These are phyloP conservation scores for Theobroma grandiflorum DNA, from an alignment of 441 rosid species.

Conservation along the genomic window DNA sequence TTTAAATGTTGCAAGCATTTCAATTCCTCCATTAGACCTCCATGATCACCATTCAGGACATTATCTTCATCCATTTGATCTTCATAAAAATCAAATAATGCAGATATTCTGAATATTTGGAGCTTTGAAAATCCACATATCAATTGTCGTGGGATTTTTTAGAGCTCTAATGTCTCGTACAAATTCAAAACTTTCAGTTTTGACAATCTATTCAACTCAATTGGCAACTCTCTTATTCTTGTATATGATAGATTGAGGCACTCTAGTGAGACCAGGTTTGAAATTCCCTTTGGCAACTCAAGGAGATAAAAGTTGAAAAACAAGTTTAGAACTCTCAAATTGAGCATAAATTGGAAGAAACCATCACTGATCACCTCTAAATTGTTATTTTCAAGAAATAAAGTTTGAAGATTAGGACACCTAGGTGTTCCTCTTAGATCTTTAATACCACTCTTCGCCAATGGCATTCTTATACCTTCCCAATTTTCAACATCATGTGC, in stretches of 20 bases:
- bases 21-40: not conserved
- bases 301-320: accelerated
- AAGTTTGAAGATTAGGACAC: too few species aligned
- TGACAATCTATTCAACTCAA: not conserved
- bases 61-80: not conserved
- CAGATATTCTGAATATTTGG: not conserved
- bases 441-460: too few species aligned
- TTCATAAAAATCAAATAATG: too few species aligned
- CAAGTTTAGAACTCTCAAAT: slow-evolving; percentile 20
- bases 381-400: too few species aligned
- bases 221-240: not conserved
- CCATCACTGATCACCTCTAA: not conserved
- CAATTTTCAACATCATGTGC: too few species aligned
- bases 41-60: not conserved
- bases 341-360: not conserved
- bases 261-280: not conserved
- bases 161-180: accelerated
- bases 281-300: not conserved
- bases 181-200: not conserved
- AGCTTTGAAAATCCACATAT: not conserved
- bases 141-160: not conserved
- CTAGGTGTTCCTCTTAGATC: too few species aligned
- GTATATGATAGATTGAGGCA: not conserved
- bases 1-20: slow-evolving; percentile 3
- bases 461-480: too few species aligned